phyloP scores from a whole-genome alignment of 1,139 yeast genomes.

The Saccharomycopsis phalli region DNA sequence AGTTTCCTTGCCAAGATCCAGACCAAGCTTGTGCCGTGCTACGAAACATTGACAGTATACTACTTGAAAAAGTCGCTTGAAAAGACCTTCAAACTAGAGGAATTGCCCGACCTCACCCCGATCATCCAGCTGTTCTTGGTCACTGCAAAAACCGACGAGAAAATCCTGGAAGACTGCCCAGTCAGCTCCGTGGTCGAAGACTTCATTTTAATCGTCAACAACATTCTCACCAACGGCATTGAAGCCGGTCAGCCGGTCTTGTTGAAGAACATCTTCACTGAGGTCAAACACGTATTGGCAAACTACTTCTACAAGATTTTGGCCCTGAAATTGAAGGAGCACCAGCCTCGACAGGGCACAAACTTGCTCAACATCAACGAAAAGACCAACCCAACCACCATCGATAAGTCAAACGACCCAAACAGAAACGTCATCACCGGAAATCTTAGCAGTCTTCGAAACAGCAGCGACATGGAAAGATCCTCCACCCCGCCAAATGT shows the following conservation, averaged over 20 bases:
- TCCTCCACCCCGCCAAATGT: slow-evolving; percentile 5
- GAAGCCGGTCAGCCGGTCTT: slow-evolving; percentile 53
- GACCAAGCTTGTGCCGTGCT: slow-evolving; percentile 45
- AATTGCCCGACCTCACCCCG: slow-evolving; percentile 42
- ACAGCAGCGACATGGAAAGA: slow-evolving; percentile 4
- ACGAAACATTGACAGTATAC: slow-evolving; percentile 55
- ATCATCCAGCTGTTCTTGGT: slow-evolving; percentile 7
- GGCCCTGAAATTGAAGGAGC: slow-evolving; percentile 45
- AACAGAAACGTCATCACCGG: slow-evolving; percentile 16
- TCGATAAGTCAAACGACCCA: slow-evolving; percentile 15
- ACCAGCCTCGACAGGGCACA: slow-evolving; percentile 41
- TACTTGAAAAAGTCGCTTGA: slow-evolving; percentile 74
- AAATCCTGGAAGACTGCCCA: slow-evolving; percentile 35
- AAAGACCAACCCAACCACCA: slow-evolving; percentile 6
- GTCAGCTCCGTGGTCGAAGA: slow-evolving; percentile 86
- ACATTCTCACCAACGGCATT: slow-evolving; percentile 49
- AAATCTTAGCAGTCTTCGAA: slow-evolving; percentile 11
- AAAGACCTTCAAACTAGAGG: slow-evolving; percentile 74
- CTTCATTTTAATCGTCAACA: slow-evolving; percentile 61
- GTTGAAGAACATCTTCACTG: slow-evolving; percentile 42
- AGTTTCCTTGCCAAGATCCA: slow-evolving; percentile 53
- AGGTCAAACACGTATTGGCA: slow-evolving; percentile 37
- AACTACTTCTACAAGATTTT: slow-evolving; percentile 39
- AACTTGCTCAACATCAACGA: slow-evolving; percentile 23
- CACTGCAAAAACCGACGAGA: slow-evolving; percentile 22